A percentile compares a stretch with the other conserved stretches of the same genome.
phyloP scores from a whole-genome alignment of 2,329 filamentous ascomycete genomes.

The Coniella vitis region DNA sequence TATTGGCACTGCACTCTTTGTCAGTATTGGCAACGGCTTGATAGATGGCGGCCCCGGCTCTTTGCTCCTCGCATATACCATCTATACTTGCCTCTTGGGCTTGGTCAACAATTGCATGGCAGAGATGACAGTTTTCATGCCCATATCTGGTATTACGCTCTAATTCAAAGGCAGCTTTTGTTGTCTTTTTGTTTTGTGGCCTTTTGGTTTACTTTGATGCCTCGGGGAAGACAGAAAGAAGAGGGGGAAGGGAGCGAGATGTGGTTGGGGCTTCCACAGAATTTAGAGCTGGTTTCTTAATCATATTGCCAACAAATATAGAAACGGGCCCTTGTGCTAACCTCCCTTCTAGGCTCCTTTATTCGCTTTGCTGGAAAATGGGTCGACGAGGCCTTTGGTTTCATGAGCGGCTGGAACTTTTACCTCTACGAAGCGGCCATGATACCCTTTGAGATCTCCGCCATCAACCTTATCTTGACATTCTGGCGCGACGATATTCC shows the following conservation, averaged over 20 bases:
- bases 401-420: constrained; percentile 42
- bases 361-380: constrained; percentile 59
- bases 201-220: too few species aligned
- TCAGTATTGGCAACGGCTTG: constrained; percentile 53
- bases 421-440: constrained; percentile 35
- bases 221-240: too few species aligned
- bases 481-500: constrained; percentile 42
- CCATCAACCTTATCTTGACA: constrained; percentile 33
- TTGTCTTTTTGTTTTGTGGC: not conserved
- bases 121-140: constrained; percentile 58
- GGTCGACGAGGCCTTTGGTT: constrained; percentile 58
- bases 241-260: too few species aligned
- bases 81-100: constrained; percentile 49
- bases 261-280: too few species aligned
- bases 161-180: not conserved
- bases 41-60: constrained; percentile 38
- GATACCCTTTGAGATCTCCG: constrained; percentile 36
- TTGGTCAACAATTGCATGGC: constrained; percentile 60
- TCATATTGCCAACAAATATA: too few species aligned
- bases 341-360: constrained; percentile 39
- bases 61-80: constrained; percentile 51
- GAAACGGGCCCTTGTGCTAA: too few species aligned
- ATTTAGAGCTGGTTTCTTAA: too few species aligned
- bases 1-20: constrained; percentile 53
- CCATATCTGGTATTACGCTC: constrained; percentile 38